Conservation (phyloP, 1,284 basidiomycete genomes). For the Gomphus bonarii region DNA sequence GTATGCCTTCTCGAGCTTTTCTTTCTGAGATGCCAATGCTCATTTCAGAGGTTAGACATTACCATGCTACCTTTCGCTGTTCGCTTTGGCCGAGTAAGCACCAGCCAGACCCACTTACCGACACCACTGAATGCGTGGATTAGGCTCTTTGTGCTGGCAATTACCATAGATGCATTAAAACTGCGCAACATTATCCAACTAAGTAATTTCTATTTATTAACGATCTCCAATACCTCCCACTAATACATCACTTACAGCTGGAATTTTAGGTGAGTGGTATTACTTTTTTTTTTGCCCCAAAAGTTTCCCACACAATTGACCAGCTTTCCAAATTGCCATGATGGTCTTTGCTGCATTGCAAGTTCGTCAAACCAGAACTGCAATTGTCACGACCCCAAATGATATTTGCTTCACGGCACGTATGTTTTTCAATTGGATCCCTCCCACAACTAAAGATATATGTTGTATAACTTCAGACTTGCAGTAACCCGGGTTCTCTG, state of each 20-base stretch:
- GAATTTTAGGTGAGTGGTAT: slow-evolving; percentile 48
- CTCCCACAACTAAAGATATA: neutral
- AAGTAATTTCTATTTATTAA: neutral
- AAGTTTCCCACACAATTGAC: neutral
- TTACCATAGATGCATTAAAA: slow-evolving; percentile 44
- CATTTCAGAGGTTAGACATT: slow-evolving; percentile 14
- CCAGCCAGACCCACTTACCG: neutral
- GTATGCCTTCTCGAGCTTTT: slow-evolving; percentile 22
- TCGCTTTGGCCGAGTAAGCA: slow-evolving; percentile 18
- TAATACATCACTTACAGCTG: slow-evolving; percentile 23
- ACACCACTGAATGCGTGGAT: neutral
- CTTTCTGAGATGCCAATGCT: slow-evolving; percentile 3
- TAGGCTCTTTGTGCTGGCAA: slow-evolving; percentile 18
- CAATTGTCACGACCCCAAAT: slow-evolving; percentile 33
- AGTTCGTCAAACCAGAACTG: slow-evolving; percentile 55
- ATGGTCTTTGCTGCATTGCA: slow-evolving; percentile 66
- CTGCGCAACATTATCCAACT: slow-evolving; percentile 70
- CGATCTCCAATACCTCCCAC: neutral
- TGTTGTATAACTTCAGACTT: slow-evolving; percentile 18
- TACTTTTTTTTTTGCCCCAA: neutral
- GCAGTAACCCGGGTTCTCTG: slow-evolving; percentile 25
- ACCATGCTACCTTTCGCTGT: slow-evolving; percentile 21
- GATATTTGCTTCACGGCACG: slow-evolving; percentile 16
- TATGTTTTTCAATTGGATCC: neutral
- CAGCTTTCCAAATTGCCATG: slow-evolving; percentile 66